Evolutionary conservation across 352 stramenopile species (phyloP), one percentile per base, ranked within the genome.

Genomic region (Globisporangium rhizosaccharum): DNA sequence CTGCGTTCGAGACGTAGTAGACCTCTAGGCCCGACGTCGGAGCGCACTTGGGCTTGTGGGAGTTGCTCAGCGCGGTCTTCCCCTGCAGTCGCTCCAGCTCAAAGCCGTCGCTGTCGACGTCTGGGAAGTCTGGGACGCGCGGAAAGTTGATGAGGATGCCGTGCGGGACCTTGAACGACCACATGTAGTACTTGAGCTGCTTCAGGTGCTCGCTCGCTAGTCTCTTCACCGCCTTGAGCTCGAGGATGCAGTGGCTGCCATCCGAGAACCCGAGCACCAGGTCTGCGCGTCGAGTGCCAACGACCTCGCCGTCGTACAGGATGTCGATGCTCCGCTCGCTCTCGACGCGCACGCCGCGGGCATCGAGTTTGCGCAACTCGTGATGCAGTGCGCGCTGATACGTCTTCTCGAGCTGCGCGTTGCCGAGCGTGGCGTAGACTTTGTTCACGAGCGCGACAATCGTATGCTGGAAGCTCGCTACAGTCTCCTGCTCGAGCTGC

Each of bases 101-200:
- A 14, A 55, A 55, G 17, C 30, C 9, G 28, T 37, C 56, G 18
- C 42, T 48, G 41, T 57, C 66, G 12, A 59, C 56, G n/a, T 69
- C 62, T 0, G 71, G 71, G 49, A 79, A 79, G 12, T 57, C 59
- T n/a, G 52, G 62, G 3, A 65, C 14, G 37, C 70, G 67, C 0
- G 71, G 71, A 37, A 79, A 79, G 56, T 79, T 79, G 56, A 79
- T 74, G 51, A 79, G 66, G 25, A 68, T 59, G n/a, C 71, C 71
- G 10, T 71, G 62, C 14, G 26, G 42, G 36, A 74, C 66, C 15
- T 66, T 51, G 45, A 74, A 79, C 46, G 72, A 53, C 20, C 51
- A 65, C 65, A 79, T 66, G 65, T 79, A 79, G 50, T 72, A 79
- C 37, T 74, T 63, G 26, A 79, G 71, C 47, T 79, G 71, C 46